These are phyloP conservation scores for Candida loeiensis DNA, from an alignment of 805 yeast genomes.

Conservation along the genomic window DNA sequence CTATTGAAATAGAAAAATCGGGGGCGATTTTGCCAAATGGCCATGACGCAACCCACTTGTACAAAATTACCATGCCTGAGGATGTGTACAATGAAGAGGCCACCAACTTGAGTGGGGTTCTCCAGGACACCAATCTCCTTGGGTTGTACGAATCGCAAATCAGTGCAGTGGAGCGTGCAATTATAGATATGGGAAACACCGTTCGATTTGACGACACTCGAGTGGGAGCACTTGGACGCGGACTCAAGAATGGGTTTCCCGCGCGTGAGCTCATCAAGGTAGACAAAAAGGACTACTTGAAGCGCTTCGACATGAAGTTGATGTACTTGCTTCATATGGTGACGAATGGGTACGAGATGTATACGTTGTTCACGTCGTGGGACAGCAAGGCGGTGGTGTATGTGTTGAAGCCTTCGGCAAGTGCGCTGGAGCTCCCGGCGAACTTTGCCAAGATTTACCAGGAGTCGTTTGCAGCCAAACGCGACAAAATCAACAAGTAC, in stretches of 20 bases:
- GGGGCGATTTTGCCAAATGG: constrained; percentile 71
- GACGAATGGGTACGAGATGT: constrained; percentile 74
- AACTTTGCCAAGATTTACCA: constrained; percentile 52
- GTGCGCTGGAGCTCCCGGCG: constrained; percentile 62
- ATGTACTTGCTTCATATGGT: constrained; percentile 66
- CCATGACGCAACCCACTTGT: constrained; percentile 49
- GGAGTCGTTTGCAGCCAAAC: constrained; percentile 49
- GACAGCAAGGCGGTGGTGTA: constrained; percentile 47
- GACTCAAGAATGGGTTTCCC: constrained; percentile 82
- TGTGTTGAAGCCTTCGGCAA: constrained; percentile 63
- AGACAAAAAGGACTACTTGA: constrained; percentile 50
- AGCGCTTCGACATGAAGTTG: constrained; percentile 51
- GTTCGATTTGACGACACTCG: constrained; percentile 65
- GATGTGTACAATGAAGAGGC: constrained; percentile 52
- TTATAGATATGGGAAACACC: constrained; percentile 72
- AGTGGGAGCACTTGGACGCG: constrained; percentile 83
- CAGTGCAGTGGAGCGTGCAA: constrained; percentile 63
- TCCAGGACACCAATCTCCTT: constrained; percentile 56
- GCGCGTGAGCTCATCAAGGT: constrained; percentile 50
- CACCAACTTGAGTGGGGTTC: constrained; percentile 54
- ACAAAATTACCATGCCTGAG: constrained; percentile 69
- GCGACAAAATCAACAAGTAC: constrained; percentile 39
- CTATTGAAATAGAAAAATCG: constrained; percentile 56
- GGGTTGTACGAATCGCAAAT: constrained; percentile 79
- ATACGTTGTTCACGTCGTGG: constrained; percentile 64